These are phyloP conservation scores for Kwoniella heveanensis DNA, from an alignment of 768 basidiomycete genomes.

Conservation along the genomic window DNA sequence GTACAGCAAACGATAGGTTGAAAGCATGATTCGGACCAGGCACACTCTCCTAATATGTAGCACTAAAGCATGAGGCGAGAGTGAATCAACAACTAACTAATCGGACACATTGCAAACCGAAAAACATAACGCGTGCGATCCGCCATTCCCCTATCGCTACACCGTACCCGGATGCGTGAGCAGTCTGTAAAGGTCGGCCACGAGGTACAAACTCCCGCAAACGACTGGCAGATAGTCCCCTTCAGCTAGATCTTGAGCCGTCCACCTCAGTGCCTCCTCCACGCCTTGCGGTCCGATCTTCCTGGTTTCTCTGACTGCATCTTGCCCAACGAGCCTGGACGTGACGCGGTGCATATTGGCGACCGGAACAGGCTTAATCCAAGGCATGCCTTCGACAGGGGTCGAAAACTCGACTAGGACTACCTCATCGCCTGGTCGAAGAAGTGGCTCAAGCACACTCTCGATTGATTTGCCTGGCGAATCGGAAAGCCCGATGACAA, in stretches of 20 bases:
- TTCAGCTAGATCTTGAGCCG: conserved; percentile 54
- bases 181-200: conserved; percentile 76
- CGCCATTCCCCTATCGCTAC: background rate
- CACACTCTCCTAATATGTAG: no score
- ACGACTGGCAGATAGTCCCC: conserved; percentile 64
- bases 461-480: conserved; percentile 80
- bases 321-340: conserved; percentile 26
- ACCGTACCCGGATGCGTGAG: background rate
- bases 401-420: conserved; percentile 45
- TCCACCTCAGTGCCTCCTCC: conserved; percentile 60
- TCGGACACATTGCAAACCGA: background rate
- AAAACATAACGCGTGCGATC: background rate
- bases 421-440: conserved; percentile 59
- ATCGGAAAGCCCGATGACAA: conserved; percentile 77
- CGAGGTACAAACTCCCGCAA: conserved; percentile 90
- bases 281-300: conserved; percentile 6
- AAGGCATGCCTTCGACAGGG: conserved; percentile 88
- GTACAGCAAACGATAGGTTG: no score
- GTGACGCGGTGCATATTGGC: conserved; percentile 59
- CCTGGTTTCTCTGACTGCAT: background rate
- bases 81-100: no score
- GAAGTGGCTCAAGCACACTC: conserved; percentile 70
- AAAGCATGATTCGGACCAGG: no score
- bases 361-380: conserved; percentile 72
- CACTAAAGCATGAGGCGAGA: no score